Evolutionary conservation across 2,329 filamentous ascomycete genomes (phyloP).

Genomic region (Trichoderma pleuroti): DNA sequence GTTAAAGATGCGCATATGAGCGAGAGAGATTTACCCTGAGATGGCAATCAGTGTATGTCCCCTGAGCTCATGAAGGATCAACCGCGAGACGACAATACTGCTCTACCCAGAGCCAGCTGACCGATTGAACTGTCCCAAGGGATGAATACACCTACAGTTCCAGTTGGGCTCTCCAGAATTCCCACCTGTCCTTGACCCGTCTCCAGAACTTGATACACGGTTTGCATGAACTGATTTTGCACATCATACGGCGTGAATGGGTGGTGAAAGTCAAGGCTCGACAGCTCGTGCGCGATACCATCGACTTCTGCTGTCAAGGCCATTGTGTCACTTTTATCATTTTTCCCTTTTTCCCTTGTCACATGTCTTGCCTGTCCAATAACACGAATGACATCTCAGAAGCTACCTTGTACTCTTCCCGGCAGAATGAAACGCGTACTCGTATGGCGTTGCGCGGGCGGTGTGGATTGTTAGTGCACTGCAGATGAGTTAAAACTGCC

Average conservation of each 20-base stretch:
- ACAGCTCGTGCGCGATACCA: constrained; percentile 23
- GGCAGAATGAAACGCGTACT: neutral
- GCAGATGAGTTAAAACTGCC: neutral
- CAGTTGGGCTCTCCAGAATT: constrained; percentile 91
- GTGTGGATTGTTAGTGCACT: constrained; percentile 6
- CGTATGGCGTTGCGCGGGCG: constrained; percentile 16
- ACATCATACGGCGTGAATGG: constrained; percentile 86
- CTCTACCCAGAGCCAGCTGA: neutral
- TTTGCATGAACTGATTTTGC: constrained; percentile 82
- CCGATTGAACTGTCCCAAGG: neutral
- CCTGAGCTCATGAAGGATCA: neutral
- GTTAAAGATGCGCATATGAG: constrained; percentile 85
- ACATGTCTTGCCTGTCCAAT: neutral
- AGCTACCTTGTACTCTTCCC: neutral
- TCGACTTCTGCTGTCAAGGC: constrained; percentile 20
- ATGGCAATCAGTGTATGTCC: neutral
- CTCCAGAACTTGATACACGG: constrained; percentile 75
- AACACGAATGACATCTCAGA: neutral
- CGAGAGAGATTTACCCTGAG: constrained; percentile 83
- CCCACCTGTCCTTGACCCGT: constrained; percentile 68
- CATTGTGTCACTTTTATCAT: constrained; percentile 17
- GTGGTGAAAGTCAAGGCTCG: constrained; percentile 68
- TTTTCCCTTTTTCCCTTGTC: neutral
- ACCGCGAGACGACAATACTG: neutral
- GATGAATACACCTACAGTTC: constrained; percentile 49